phyloP scores from a whole-genome alignment of 345 rosid species.

The Carallia pectinifolia region DNA sequence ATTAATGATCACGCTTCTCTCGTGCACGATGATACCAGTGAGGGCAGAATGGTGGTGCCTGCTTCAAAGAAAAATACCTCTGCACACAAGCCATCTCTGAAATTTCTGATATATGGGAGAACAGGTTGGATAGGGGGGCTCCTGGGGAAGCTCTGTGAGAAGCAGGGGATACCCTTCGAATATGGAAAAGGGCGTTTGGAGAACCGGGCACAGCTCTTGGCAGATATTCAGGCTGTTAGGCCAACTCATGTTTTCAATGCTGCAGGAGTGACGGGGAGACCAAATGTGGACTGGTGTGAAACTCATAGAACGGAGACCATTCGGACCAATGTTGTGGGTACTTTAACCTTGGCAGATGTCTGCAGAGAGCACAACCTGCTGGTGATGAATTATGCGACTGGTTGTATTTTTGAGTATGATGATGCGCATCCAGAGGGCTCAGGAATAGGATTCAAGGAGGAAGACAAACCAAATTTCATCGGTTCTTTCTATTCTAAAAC shows the following conservation, averaged over 20 bases:
- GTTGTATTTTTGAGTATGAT: conserved; percentile 19
- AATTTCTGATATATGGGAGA: conserved; percentile 19
- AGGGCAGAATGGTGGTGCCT: conserved; percentile 11
- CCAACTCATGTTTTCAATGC: conserved; percentile 26
- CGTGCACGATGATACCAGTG: background rate
- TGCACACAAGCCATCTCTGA: background rate
- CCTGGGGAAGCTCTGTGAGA: conserved; percentile 21
- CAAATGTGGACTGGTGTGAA: conserved; percentile 29
- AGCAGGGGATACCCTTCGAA: conserved; percentile 22
- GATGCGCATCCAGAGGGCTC: conserved; percentile 19
- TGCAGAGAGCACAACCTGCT: conserved; percentile 20
- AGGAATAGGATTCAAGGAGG: conserved; percentile 20
- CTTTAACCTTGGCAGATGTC: conserved; percentile 16
- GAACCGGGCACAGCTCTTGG: conserved; percentile 12
- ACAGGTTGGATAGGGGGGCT: conserved; percentile 25
- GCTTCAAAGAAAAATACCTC: background rate
- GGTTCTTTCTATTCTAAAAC: conserved; percentile 26
- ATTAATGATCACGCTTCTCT: background rate
- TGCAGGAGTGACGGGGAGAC: conserved; percentile 25
- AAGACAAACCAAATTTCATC: conserved; percentile 18
- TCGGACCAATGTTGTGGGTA: conserved; percentile 19
- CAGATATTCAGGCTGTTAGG: conserved; percentile 16
- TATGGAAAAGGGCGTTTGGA: conserved; percentile 24
- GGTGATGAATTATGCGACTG: conserved; percentile 17
- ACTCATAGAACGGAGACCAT: conserved; percentile 20